Evolutionary conservation across 805 yeast species (phyloP), one percentile per base, ranked within the genome.

Genomic region (Myxozyma neglecta): DNA sequence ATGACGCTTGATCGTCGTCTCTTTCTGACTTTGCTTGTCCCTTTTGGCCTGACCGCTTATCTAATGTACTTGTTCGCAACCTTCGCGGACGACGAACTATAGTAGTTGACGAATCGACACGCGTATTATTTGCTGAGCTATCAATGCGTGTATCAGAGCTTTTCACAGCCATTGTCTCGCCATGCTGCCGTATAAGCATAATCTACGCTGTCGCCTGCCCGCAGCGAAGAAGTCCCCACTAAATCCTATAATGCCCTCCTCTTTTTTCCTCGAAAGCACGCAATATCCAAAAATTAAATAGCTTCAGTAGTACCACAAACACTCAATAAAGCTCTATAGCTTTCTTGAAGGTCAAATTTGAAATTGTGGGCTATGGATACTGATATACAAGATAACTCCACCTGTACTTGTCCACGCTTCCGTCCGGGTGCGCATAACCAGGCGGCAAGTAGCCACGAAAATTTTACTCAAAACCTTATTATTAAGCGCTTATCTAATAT

Each of bases 341-440:
- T 24, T 24, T 24, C 5, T 24, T 24, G 5, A 24, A 24, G 29
- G 29, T 5, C 29, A 24, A 24, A 24, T 24, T 24, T 5, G 29
- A 24, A 24, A 24, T 24, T 24, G 29, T 24, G 29, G 5, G 29
- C 29, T 24, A 24, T 3, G 2, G 2, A 24, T 3, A 24, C 29
- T 24, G 29, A 24, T 24, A 5, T 3, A 24, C 29, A 24, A 24
- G 29, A 24, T 24, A 24, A 24, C 29, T 24, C 29, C 29, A 24
- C 29, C 29, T 24, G 29, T 24, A 24, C 29, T 5, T 3, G 29
- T 24, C 29, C 29, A 24, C 5, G 29, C 29, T 24, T 24, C 29
- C 29, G 29, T 24, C 29, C 43, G 46, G 55, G 55, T 51, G 55
- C 55, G 55, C 55, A 51, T 51, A 51, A 51, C 55, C 55, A 51